Evolutionary conservation across 768 basidiomycete species (phyloP).

Genomic region (Pulveroboletus ravenelii): DNA sequence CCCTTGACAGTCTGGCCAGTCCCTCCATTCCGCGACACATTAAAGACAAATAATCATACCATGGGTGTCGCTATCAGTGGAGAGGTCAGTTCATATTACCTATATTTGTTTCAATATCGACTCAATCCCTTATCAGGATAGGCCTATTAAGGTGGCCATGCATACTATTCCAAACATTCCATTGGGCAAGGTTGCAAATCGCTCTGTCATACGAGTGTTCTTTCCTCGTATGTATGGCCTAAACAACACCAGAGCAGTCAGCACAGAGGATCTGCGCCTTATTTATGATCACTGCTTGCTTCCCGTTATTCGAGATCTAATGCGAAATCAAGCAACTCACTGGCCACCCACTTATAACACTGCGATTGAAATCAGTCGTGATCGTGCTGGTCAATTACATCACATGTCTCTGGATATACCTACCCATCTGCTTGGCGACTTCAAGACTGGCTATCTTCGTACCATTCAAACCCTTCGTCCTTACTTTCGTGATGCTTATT

Average conservation of each 20-base stretch:
- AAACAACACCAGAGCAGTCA: background rate
- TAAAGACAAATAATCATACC: too few relatives aligned
- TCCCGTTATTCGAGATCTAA: background rate
- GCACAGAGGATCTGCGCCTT: background rate
- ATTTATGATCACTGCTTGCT: background rate
- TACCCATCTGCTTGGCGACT: rapidly evolving
- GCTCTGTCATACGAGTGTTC: background rate
- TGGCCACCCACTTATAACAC: background rate
- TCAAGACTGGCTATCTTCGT: background rate
- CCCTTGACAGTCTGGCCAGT: too few relatives aligned
- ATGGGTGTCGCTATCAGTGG: too few relatives aligned
- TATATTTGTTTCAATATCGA: too few relatives aligned
- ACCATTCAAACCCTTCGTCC: background rate
- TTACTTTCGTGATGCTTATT: conserved; percentile 3
- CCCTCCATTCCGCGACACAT: too few relatives aligned
- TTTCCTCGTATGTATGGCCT: background rate
- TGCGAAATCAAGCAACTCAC: background rate
- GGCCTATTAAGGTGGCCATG: background rate
- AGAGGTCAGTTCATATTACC: too few relatives aligned
- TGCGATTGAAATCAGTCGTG: background rate
- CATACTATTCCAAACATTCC: background rate
- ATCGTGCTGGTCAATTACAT: background rate
- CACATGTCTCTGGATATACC: background rate
- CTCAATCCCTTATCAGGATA: too few relatives aligned
- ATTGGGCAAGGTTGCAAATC: background rate